phyloP scores from a whole-genome alignment of 129 eudicot species.

The Deinandra increscens region DNA sequence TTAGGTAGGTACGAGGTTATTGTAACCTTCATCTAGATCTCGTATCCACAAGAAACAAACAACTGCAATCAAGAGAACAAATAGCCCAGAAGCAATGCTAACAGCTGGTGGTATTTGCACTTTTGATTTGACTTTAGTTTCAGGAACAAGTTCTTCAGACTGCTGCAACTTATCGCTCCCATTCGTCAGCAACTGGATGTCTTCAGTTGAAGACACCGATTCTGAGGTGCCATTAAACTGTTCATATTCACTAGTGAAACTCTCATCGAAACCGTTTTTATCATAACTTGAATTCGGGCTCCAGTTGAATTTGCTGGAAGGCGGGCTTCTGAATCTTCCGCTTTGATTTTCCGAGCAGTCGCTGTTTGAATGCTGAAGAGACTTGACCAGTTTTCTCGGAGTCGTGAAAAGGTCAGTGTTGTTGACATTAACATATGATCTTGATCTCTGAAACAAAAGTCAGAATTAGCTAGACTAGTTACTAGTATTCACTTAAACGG shows the following conservation, averaged over 20 bases:
- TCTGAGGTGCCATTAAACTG: constrained; percentile 46
- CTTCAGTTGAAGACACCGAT: constrained; percentile 71
- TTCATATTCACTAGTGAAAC: constrained; percentile 32
- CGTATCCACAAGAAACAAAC: constrained; percentile 43
- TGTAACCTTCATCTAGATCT: constrained; percentile 37
- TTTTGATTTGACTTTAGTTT: constrained; percentile 17
- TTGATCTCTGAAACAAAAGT: constrained; percentile 50
- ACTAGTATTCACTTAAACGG: neutral
- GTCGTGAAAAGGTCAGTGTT: constrained; percentile 59
- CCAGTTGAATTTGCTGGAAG: constrained; percentile 39
- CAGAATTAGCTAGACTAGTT: constrained; percentile 1
- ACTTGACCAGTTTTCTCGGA: constrained; percentile 43
- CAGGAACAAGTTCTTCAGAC: constrained; percentile 28
- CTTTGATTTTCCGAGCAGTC: constrained; percentile 41
- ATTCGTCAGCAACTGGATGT: constrained; percentile 6
- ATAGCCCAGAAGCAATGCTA: constrained; percentile 32
- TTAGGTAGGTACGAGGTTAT: constrained; percentile 73
- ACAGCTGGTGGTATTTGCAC: constrained; percentile 15
- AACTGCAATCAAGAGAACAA: constrained; percentile 46
- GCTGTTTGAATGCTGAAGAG: constrained; percentile 60
- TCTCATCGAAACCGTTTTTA: constrained; percentile 34
- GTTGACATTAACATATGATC: constrained; percentile 50
- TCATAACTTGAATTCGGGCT: constrained; percentile 43
- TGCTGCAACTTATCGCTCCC: constrained; percentile 2
- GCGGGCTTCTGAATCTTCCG: constrained; percentile 50